Conservation (phyloP, 75 land plant genomes). For the Sequoia sempervirens region DNA sequence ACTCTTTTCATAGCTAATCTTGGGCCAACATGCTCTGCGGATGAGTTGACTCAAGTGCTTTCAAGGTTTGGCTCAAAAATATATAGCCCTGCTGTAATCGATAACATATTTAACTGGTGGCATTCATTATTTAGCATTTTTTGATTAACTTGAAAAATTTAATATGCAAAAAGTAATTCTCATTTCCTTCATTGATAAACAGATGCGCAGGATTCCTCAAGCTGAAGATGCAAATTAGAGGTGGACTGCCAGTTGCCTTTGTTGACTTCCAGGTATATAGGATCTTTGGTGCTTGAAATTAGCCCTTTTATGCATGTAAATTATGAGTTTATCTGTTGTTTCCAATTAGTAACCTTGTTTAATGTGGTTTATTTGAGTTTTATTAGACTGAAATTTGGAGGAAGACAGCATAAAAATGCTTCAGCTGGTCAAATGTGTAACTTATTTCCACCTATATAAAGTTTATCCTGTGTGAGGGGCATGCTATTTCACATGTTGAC, state of each 20-base stretch:
- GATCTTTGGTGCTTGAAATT: background rate
- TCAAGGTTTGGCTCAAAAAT: constrained; percentile 36
- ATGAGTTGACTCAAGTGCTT: constrained; percentile 65
- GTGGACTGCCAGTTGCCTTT: constrained; percentile 88
- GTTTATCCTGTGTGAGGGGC: background rate
- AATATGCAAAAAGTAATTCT: background rate
- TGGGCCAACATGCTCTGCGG: constrained; percentile 61
- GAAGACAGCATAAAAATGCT: background rate
- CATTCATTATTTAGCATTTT: background rate
- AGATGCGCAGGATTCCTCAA: constrained; percentile 82
- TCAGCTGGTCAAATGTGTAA: too few species aligned
- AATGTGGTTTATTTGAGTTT: background rate
- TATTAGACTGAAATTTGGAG: background rate
- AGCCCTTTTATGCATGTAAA: background rate
- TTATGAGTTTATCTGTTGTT: background rate
- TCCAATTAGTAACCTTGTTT: background rate
- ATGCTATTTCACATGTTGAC: background rate
- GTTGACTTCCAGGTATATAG: constrained; percentile 78
- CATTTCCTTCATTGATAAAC: background rate
- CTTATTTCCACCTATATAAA: too few species aligned
- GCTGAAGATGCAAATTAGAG: constrained; percentile 68
- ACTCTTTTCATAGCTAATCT: constrained; percentile 85
- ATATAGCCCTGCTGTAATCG: background rate
- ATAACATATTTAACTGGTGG: background rate
- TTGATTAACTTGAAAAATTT: too few species aligned